phyloP scores from a whole-genome alignment of 345 rosid genomes.

The Bruguiera gymnorhiza region DNA sequence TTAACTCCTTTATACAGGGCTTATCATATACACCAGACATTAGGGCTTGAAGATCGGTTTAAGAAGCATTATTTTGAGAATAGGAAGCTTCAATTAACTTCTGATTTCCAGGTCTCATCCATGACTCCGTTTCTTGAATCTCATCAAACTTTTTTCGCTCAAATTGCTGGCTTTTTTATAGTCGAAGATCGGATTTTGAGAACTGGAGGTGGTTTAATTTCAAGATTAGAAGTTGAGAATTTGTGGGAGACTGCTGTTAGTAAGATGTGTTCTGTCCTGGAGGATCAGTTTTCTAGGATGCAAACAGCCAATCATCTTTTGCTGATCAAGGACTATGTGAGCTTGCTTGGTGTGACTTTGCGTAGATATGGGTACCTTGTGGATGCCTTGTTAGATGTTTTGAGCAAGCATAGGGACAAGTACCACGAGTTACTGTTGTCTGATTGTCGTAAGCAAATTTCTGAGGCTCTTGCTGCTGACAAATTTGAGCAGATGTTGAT shows the following conservation, averaged over 20 bases:
- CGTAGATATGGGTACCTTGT: conserved; percentile 86
- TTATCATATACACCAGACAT: conserved; percentile 83
- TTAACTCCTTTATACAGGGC: conserved; percentile 86
- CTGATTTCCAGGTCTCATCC: conserved; percentile 96
- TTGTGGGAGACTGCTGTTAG: conserved; percentile 93
- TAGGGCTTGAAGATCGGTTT: conserved; percentile 82
- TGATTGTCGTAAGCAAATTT: conserved; percentile 90
- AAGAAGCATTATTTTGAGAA: conserved; percentile 85
- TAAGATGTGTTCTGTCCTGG: conserved; percentile 94
- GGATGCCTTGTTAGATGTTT: conserved; percentile 82
- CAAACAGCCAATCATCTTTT: conserved; percentile 94
- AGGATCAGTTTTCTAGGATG: conserved; percentile 99
- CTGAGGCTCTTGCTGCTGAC: conserved; percentile 90
- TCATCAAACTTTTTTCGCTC: conserved; percentile 94
- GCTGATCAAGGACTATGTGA: conserved; percentile 92
- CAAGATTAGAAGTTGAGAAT: conserved; percentile 80
- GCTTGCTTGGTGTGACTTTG: conserved; percentile 87
- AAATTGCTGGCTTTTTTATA: conserved; percentile 91
- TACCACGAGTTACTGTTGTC: conserved; percentile 87
- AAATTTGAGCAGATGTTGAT: conserved; percentile 96
- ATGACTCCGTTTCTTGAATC: conserved; percentile 97
- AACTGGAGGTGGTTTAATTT: conserved; percentile 85
- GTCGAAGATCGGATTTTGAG: conserved; percentile 89
- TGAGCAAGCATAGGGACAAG: conserved; percentile 91
- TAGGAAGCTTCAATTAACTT: conserved; percentile 86